Conservation (phyloP, 1,284 basidiomycete species). For the Wallemia ichthyophaga region DNA sequence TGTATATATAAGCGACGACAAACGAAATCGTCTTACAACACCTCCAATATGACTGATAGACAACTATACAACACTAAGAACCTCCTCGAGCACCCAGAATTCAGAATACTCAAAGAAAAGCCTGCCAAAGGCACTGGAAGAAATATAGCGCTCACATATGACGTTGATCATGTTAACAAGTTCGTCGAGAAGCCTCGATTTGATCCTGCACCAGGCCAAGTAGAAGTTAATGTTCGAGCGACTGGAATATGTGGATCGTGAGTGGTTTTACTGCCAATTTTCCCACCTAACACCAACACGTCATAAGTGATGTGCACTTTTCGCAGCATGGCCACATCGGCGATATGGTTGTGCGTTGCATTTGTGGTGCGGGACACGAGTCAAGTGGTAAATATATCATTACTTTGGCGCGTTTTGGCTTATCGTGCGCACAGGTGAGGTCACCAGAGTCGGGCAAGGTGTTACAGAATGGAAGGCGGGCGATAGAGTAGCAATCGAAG, state of each 20-base stretch:
- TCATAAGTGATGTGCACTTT: conserved; percentile 20
- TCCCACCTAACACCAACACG: neutral
- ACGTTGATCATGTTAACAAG: conserved; percentile 16
- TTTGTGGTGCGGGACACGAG: conserved; percentile 18
- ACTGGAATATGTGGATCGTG: conserved; percentile 20
- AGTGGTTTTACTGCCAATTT: conserved; percentile 1
- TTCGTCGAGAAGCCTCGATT: conserved; percentile 16
- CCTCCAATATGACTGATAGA: neutral
- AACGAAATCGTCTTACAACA: neutral
- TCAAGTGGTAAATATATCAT: too few species aligned
- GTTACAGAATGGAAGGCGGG: conserved; percentile 11
- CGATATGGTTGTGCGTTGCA: neutral
- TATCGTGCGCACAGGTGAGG: conserved; percentile 19
- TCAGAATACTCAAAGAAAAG: conserved; percentile 7
- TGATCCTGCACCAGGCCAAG: conserved; percentile 15
- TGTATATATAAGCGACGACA: neutral
- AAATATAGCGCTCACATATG: conserved; percentile 17
- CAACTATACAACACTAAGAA: conserved; percentile 7
- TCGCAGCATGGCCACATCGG: conserved; percentile 20
- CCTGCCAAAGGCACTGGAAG: conserved; percentile 4
- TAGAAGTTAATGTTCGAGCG: conserved; percentile 17
- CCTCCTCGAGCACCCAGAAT: conserved; percentile 7
- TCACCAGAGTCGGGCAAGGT: conserved; percentile 18
- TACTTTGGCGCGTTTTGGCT: too few species aligned
- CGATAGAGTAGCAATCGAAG: conserved; percentile 22